Evolutionary conservation across 441 rosid genomes (phyloP).

Genomic region (Syzygium malaccense): DNA sequence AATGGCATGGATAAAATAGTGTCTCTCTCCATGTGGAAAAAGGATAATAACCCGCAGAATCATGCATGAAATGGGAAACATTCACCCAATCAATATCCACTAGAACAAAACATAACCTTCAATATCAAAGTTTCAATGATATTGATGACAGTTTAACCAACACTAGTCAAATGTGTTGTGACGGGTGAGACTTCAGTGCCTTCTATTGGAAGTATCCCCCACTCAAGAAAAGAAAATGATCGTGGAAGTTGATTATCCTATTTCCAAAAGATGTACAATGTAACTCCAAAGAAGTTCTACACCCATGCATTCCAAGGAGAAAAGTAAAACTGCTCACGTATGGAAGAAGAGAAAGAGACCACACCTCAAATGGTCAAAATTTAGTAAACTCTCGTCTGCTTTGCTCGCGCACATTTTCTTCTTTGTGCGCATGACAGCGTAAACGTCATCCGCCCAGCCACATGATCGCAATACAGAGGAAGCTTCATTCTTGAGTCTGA

Average conservation of each 20-base stretch:
- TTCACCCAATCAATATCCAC: background rate
- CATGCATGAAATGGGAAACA: background rate
- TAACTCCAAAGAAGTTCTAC: background rate
- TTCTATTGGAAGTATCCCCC: background rate
- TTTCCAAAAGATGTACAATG: background rate
- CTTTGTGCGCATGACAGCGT: conserved; percentile 46
- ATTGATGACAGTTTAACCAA: background rate
- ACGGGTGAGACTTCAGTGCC: background rate
- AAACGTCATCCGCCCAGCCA: conserved; percentile 63
- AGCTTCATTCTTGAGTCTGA: conserved; percentile 65
- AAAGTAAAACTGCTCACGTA: background rate
- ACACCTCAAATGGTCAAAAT: conserved; percentile 49
- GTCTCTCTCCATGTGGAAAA: background rate
- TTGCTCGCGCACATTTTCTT: conserved; percentile 42
- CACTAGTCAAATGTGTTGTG: background rate
- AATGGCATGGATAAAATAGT: background rate
- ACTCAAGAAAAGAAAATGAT: background rate
- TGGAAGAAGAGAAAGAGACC: conserved; percentile 5
- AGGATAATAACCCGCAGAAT: background rate
- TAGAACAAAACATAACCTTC: background rate
- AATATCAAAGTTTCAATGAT: background rate
- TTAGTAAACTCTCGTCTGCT: conserved; percentile 18
- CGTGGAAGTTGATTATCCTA: background rate
- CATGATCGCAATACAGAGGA: conserved; percentile 46
- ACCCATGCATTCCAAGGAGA: background rate